These are phyloP conservation scores for Geotrichum citri-aurantii DNA, from an alignment of 1,139 yeast genomes.

Conservation along the genomic window DNA sequence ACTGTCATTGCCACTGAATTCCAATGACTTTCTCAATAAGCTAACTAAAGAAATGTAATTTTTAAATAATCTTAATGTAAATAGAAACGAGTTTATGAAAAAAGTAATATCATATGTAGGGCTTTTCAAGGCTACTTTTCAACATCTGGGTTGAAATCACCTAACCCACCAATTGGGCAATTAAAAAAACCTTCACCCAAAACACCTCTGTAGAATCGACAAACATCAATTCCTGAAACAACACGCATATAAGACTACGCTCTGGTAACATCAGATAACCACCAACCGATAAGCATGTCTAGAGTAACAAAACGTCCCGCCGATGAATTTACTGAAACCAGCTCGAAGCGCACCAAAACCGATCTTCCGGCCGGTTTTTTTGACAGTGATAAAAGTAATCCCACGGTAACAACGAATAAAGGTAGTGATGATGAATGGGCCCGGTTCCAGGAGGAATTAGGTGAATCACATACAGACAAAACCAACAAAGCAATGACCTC, in stretches of 20 bases:
- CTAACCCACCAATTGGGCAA: neutral
- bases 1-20: constrained; percentile 16
- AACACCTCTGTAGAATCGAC: neutral
- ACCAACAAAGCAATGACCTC: neutral
- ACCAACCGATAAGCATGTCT: constrained; percentile 3
- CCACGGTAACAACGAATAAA: neutral
- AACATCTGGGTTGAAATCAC: neutral
- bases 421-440: constrained; percentile 16
- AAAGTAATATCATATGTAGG: neutral
- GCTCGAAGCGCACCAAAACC: constrained; percentile 38
- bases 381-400: neutral
- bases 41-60: neutral
- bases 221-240: neutral
- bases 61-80: neutral
- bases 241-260: neutral
- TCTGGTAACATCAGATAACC: neutral
- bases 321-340: constrained; percentile 65
- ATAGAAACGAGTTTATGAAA: neutral
- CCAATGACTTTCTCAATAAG: neutral
- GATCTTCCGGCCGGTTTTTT: constrained; percentile 4
- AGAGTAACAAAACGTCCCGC: constrained; percentile 52
- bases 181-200: neutral
- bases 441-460: constrained; percentile 16
- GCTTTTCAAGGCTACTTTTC: too few species aligned
- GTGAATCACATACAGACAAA: neutral